phyloP scores from a whole-genome alignment of 1,284 basidiomycete genomes.

The Phellopilus nigrolimitatus region DNA sequence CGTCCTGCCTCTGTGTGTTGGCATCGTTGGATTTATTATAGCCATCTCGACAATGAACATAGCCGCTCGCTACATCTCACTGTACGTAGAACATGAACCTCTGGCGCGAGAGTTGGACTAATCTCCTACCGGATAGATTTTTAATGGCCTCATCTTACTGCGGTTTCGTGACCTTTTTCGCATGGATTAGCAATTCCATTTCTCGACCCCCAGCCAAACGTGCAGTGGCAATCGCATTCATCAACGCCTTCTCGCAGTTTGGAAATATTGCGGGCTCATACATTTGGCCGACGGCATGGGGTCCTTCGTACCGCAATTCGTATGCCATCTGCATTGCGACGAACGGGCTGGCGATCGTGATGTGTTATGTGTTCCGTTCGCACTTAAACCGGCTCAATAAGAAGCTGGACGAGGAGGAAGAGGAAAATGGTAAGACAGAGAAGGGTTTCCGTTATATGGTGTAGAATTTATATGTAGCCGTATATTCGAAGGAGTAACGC shows the following conservation, averaged over 20 bases:
- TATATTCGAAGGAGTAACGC: not conserved
- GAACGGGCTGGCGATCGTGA: conserved; percentile 41
- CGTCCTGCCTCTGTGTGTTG: conserved; percentile 45
- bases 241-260: conserved; percentile 69
- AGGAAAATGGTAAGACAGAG: conserved; percentile 31
- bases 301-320: conserved; percentile 37
- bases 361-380: conserved; percentile 50
- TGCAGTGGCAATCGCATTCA: conserved; percentile 70
- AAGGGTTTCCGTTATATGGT: conserved; percentile 50
- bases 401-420: conserved; percentile 40
- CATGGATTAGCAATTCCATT: conserved; percentile 71
- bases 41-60: conserved; percentile 66
- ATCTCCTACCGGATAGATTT: conserved; percentile 42
- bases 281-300: conserved; percentile 39
- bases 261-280: conserved; percentile 76
- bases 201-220: conserved; percentile 66
- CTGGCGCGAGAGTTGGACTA: not conserved
- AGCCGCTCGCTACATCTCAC: conserved; percentile 62
- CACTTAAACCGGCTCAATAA: conserved; percentile 47
- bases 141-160: conserved; percentile 73
- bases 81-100: conserved; percentile 40
- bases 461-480: conserved; percentile 21
- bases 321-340: conserved; percentile 40
- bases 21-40: conserved; percentile 71
- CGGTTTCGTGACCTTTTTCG: conserved; percentile 62